Base-by-base conservation (phyloP, 2,329 filamentous ascomycete genomes). In the Epichloe glyceriae region DNA sequence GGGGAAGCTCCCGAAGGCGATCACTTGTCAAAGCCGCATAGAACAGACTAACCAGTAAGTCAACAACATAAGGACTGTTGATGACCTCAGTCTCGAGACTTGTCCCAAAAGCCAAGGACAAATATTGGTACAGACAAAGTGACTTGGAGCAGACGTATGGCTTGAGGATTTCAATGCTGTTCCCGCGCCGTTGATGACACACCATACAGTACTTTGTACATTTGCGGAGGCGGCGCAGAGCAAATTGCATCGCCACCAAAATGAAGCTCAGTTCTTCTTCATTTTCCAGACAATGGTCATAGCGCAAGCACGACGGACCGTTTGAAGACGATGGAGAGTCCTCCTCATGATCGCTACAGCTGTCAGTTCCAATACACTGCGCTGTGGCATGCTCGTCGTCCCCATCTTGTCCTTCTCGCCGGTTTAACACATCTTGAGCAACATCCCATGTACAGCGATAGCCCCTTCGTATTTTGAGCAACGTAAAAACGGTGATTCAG, bases 171-270 rank as follows among this genome's bases (percentile, higher is more conserved):
- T 83, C 79, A 38, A 91, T 82, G 0, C 79, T 76, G 2, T 73
- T 74, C 1, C 77, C 65, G 37, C 87, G 75, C 56, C 76, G 83
- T 56, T 78, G 77, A 64, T 94, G 86, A 60, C 90, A 96, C 22
- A 90, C 82, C 50, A 95, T 75, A 64, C 90, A 96, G 64, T 91
- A 95, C 50, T 93, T 82, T 0, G 86, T 88, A 63, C 88, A 95
- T 52, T 80, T 82, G 7, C 86, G 77, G 53, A 95, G 80, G 59
- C 89, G 86, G 1, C 83, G 81, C 26, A 95, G 70, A 0, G 82
- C 74, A 57, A 90, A 93, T 56, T 94, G 85, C 74, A 88, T 86
- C 1, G 76, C 73, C 30, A 78, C 56, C 30, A 83, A 64, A 2
- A 77, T 75, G 37, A 81, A 66, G 44, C 77, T 82, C 35, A 70